Evolutionary conservation across 2,329 filamentous ascomycete genomes (phyloP).

Genomic region (Calonectria henricotiae): DNA sequence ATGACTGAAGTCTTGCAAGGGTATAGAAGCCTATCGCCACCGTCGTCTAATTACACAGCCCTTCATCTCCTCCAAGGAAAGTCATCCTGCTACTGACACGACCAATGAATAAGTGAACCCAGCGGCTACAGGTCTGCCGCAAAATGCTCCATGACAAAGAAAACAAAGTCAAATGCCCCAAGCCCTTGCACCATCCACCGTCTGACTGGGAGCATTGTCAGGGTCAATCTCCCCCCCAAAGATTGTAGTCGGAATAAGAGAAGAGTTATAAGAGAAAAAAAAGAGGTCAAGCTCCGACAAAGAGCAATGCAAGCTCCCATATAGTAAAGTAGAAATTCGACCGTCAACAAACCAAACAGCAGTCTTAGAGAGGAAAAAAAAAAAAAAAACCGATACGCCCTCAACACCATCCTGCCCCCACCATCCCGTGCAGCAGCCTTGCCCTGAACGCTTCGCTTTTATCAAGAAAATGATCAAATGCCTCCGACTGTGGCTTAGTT

Average conservation of each 20-base stretch:
- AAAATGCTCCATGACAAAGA: slow-evolving; percentile 58
- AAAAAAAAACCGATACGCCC: slow-evolving; percentile 52
- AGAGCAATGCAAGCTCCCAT: slow-evolving; percentile 45
- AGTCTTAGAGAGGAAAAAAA: slow-evolving; percentile 40
- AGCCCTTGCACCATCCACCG: slow-evolving; percentile 27
- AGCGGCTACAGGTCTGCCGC: slow-evolving; percentile 50
- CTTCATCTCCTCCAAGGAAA: slow-evolving; percentile 37
- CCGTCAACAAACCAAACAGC: slow-evolving; percentile 47
- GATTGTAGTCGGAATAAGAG: slow-evolving; percentile 44
- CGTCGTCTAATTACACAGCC: slow-evolving; percentile 58
- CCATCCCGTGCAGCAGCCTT: slow-evolving; percentile 41
- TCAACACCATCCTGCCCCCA: slow-evolving; percentile 52
- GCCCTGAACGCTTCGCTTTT: slow-evolving; percentile 52
- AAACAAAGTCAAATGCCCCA: slow-evolving; percentile 43
- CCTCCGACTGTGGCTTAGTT: slow-evolving; percentile 27
- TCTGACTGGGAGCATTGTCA: slow-evolving; percentile 29
- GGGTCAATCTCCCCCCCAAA: slow-evolving; percentile 41
- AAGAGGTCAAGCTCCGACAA: slow-evolving; percentile 43
- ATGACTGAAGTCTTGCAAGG: slow-evolving; percentile 51
- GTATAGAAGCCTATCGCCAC: slow-evolving; percentile 53
- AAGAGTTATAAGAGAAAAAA: slow-evolving; percentile 39
- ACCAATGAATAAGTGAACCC: slow-evolving; percentile 41
- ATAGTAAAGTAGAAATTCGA: slow-evolving; percentile 44
- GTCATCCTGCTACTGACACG: slow-evolving; percentile 31
- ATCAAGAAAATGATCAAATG: slow-evolving; percentile 47